Evolutionary conservation across 768 basidiomycete species (phyloP).

Genomic region (Mycena vulgaris): DNA sequence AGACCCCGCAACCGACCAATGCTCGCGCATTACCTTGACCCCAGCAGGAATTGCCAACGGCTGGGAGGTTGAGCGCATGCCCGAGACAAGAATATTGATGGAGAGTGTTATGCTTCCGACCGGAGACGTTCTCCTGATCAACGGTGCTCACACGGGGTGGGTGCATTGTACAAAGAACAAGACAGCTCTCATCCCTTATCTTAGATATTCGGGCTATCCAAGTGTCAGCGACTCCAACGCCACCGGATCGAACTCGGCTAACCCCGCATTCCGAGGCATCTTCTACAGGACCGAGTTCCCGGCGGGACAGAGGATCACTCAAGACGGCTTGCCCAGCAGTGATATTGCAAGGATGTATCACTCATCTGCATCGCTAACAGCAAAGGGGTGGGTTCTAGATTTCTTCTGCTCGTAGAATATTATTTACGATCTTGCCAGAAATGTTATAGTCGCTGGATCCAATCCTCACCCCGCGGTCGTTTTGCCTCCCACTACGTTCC

Average conservation of each 20-base stretch:
- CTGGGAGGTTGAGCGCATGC: too few relatives aligned
- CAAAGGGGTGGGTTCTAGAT: conserved; percentile 49
- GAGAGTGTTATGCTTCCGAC: conserved; percentile 74
- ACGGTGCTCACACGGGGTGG: conserved; percentile 52
- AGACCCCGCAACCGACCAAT: too few relatives aligned
- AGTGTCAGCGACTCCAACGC: too few relatives aligned
- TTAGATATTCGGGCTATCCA: conserved; percentile 62
- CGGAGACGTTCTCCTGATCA: conserved; percentile 68
- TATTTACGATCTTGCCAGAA: conserved; percentile 43
- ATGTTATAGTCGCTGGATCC: conserved; percentile 68
- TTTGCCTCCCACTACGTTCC: conserved; percentile 35
- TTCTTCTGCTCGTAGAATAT: background rate
- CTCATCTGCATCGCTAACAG: too few relatives aligned
- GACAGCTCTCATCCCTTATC: conserved; percentile 59
- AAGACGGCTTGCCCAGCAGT: too few relatives aligned
- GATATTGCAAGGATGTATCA: too few relatives aligned
- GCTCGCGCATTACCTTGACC: conserved; percentile 65
- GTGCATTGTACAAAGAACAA: background rate
- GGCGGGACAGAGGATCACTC: too few relatives aligned
- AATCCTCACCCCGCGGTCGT: conserved; percentile 58
- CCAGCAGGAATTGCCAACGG: conserved; percentile 63
- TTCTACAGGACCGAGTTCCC: conserved; percentile 60
- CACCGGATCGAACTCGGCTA: conserved; percentile 35
- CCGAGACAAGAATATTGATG: too few relatives aligned
- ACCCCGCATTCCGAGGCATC: conserved; percentile 41